Conservation (phyloP, 257 asterid genomes). For the Voacanga thouarsii region DNA sequence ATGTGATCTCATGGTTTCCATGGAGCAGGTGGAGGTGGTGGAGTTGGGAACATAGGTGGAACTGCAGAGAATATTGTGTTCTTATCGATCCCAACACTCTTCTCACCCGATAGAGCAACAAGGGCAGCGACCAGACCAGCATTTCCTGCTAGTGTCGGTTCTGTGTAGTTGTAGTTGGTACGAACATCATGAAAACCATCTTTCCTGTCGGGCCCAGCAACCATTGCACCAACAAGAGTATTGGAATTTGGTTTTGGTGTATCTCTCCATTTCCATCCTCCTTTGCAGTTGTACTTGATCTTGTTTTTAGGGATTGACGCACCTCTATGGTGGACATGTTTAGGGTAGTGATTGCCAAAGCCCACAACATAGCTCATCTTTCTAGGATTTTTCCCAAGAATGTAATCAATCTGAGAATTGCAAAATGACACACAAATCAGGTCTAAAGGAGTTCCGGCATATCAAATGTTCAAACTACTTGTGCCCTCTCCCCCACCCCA, state of each 20-base stretch:
- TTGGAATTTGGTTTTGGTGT: slow-evolving; percentile 71
- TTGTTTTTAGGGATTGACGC: slow-evolving; percentile 90
- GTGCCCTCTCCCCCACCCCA: no score
- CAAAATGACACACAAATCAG: not conserved
- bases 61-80: slow-evolving; percentile 92
- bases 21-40: slow-evolving; percentile 99
- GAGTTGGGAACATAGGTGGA: slow-evolving; percentile 91
- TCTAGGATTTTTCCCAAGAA: slow-evolving; percentile 89
- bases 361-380: slow-evolving; percentile 97
- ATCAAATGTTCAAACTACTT: not conserved
- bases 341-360: slow-evolving; percentile 73
- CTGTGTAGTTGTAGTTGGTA: slow-evolving; percentile 81
- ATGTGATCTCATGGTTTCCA: slow-evolving; percentile 66
- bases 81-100: slow-evolving; percentile 55
- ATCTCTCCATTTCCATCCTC: slow-evolving; percentile 96
- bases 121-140: slow-evolving; percentile 97
- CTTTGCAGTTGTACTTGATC: slow-evolving; percentile 71
- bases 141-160: slow-evolving; percentile 91
- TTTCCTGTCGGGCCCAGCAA: slow-evolving; percentile 91
- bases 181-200: slow-evolving; percentile 88
- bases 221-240: slow-evolving; percentile 82
- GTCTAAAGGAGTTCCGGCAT: not conserved
- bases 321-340: slow-evolving; percentile 87
- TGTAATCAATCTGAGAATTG: slow-evolving; percentile 62
- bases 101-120: slow-evolving; percentile 79